A percentile compares a stretch with the other conserved stretches of the same genome.
phyloP scores from a whole-genome alignment of 176 grass and related monocot species.

The Paspalum notatum region DNA sequence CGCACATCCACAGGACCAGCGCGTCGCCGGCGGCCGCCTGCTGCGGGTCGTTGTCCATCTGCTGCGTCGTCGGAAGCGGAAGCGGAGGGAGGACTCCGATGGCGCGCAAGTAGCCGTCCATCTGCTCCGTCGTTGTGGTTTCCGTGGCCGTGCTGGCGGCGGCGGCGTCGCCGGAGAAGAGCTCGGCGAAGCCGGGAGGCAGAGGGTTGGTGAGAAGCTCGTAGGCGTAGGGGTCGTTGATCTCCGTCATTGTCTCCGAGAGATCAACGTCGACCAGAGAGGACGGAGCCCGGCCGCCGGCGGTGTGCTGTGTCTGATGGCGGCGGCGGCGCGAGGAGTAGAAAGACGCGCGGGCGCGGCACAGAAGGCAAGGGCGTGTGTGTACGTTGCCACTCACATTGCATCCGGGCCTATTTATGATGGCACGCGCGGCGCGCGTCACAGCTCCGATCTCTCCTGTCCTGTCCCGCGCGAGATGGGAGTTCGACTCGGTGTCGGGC shows the following conservation, averaged over 20 bases:
- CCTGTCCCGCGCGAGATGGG: too few relatives aligned
- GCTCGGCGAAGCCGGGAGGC: not conserved
- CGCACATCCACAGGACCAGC: conserved; percentile 21
- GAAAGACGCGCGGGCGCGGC: too few relatives aligned
- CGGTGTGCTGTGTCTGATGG: not conserved
- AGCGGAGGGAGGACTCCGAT: conserved; percentile 21
- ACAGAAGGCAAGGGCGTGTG: too few relatives aligned
- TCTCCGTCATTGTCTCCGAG: not conserved
- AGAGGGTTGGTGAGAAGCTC: not conserved
- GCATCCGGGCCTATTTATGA: too few relatives aligned
- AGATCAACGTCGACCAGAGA: not conserved
- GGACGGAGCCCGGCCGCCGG: not conserved
- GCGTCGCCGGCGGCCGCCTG: too few relatives aligned
- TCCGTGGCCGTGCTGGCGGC: not conserved
- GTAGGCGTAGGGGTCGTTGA: conserved; percentile 3
- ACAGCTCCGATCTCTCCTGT: too few relatives aligned
- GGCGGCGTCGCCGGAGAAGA: not conserved
- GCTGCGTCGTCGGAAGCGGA: not conserved
- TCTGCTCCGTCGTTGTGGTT: not conserved
- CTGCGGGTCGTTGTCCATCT: too few relatives aligned
- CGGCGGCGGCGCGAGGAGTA: not conserved
- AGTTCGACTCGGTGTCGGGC: too few relatives aligned
- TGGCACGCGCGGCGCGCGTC: too few relatives aligned
- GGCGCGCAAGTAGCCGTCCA: conserved; percentile 11
- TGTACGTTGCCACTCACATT: too few relatives aligned